Conservation (phyloP, 768 basidiomycete species). For the Cyclocybe cylindracea region DNA sequence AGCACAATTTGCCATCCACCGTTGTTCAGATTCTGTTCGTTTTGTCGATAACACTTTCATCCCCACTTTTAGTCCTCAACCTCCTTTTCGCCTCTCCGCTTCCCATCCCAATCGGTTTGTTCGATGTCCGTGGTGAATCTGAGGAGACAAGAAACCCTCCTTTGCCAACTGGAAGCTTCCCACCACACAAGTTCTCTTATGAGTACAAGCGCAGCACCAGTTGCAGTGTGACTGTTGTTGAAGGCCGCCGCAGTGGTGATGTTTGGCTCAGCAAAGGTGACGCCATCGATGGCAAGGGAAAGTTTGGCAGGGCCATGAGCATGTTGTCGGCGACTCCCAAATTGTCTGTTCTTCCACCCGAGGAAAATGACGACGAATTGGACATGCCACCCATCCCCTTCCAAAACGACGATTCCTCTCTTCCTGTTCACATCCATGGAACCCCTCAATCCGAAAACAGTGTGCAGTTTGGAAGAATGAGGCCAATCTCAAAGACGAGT, state of each 20-base stretch:
- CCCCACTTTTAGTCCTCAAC: conserved; percentile 65
- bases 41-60: conserved; percentile 66
- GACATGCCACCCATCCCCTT: conserved; percentile 66
- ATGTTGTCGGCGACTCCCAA: conserved; percentile 66
- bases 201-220: conserved; percentile 67
- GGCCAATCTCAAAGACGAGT: conserved; percentile 55
- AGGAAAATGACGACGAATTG: conserved; percentile 46
- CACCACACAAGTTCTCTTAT: conserved; percentile 45
- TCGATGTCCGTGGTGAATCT: conserved; percentile 48
- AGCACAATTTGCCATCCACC: conserved; percentile 36
- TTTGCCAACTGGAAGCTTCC: conserved; percentile 41
- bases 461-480: conserved; percentile 54
- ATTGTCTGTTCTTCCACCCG: conserved; percentile 64
- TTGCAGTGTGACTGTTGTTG: conserved; percentile 65
- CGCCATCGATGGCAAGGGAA: conserved; percentile 65
- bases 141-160: conserved; percentile 45
- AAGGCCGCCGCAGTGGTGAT: conserved; percentile 71
- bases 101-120: conserved; percentile 67
- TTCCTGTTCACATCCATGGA: conserved; percentile 42
- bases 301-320: conserved; percentile 60
- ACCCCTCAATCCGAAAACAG: conserved; percentile 59
- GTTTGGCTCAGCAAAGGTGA: conserved; percentile 77
- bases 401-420: conserved; percentile 46
- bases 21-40: conserved; percentile 51
- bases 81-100: conserved; percentile 61